Percentiles rank a stretch among this genome's conserved stretches.
phyloP scores from a whole-genome alignment of 441 rosid genomes.

The Adansonia madagascariensis region DNA sequence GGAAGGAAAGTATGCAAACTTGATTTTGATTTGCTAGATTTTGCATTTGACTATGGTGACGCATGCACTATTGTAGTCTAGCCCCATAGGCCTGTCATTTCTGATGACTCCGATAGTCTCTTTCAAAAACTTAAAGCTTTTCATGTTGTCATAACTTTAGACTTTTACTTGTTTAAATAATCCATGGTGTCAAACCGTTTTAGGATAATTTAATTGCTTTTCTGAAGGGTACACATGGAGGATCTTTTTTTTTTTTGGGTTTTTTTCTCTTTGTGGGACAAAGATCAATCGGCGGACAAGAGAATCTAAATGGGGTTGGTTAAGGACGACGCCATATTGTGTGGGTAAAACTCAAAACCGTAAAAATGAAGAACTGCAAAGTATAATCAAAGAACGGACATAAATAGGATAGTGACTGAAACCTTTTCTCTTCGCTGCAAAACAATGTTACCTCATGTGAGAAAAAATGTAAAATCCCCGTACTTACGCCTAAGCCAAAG shows the following conservation, averaged over 20 bases:
- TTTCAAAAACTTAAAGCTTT: background rate
- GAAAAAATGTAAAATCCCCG: constrained; percentile 11
- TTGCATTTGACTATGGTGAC: constrained; percentile 28
- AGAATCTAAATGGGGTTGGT: constrained; percentile 1
- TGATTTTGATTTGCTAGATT: constrained; percentile 19
- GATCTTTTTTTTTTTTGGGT: background rate
- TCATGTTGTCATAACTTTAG: background rate
- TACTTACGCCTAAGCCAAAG: background rate
- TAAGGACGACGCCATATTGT: background rate
- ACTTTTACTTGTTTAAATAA: background rate
- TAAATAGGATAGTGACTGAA: constrained; percentile 24
- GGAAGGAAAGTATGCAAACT: background rate
- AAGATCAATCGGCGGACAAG: too few species aligned
- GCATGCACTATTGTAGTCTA: constrained; percentile 13
- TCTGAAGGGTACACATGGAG: background rate
- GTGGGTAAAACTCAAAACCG: background rate
- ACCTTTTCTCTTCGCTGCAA: constrained; percentile 7
- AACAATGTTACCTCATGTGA: constrained; percentile 19
- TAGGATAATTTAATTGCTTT: background rate
- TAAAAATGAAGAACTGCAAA: constrained; percentile 6
- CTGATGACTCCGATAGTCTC: constrained; percentile 11
- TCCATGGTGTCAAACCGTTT: background rate
- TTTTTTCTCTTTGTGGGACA: background rate
- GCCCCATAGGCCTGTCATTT: constrained; percentile 8
- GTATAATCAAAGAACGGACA: constrained; percentile 4